Evolutionary conservation across 192 early-diverging fungal species (phyloP).

Genomic region (Podila clonocystis): DNA sequence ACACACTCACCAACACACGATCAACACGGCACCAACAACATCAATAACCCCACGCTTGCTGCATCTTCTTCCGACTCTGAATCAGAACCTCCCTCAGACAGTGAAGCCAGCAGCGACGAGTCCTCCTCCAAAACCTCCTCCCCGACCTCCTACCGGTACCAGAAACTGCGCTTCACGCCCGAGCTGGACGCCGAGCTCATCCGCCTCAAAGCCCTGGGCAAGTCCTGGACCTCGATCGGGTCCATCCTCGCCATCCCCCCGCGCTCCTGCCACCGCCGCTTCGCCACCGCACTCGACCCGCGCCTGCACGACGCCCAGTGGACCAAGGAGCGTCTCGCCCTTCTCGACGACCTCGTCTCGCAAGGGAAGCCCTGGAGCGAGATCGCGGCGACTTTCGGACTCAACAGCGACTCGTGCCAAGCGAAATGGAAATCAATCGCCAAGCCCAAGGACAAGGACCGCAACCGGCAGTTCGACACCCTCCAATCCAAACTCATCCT

Average conservation of each 20-base stretch:
- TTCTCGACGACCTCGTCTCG: constrained; percentile 16
- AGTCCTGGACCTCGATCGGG: constrained; percentile 32
- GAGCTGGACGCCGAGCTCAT: constrained; percentile 28
- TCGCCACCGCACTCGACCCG: constrained; percentile 6
- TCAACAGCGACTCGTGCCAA: constrained; percentile 13
- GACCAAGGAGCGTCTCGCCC: constrained; percentile 4
- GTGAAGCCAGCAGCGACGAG: not conserved
- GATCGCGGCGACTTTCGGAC: constrained; percentile 3
- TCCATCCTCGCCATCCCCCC: constrained; percentile 16
- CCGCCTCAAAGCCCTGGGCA: not conserved
- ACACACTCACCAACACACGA: not conserved
- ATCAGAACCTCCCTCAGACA: constrained; percentile 5
- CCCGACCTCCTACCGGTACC: not conserved
- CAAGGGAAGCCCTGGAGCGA: constrained; percentile 32
- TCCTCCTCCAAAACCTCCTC: not conserved
- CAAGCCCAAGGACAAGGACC: constrained; percentile 10
- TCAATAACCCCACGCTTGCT: not conserved
- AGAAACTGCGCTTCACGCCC: constrained; percentile 26
- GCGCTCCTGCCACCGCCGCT: constrained; percentile 42
- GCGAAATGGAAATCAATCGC: constrained; percentile 20
- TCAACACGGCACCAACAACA: not conserved
- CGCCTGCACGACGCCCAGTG: not conserved
- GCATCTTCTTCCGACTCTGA: not conserved
- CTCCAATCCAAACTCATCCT: constrained; percentile 37
- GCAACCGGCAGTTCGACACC: constrained; percentile 35